phyloP scores from a whole-genome alignment of 2,329 filamentous ascomycete genomes.

The Ascochyta fabae region DNA sequence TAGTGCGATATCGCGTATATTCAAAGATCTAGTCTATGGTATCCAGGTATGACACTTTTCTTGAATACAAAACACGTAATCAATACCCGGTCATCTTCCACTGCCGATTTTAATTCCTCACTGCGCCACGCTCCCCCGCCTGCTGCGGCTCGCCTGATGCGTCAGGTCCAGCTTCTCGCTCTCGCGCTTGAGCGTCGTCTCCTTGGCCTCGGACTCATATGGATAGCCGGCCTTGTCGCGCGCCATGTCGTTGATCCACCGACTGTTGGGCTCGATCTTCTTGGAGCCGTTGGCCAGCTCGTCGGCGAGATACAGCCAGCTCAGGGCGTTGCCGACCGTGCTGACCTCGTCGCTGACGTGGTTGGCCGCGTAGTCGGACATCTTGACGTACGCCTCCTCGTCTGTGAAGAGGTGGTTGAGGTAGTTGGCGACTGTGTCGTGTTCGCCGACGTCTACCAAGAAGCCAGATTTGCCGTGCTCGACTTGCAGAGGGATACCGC shows the following conservation, averaged over 20 bases:
- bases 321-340: constrained; percentile 78
- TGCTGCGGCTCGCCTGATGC: constrained; percentile 6
- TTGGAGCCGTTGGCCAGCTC: constrained; percentile 67
- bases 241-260: constrained; percentile 78
- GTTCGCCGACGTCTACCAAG: constrained; percentile 74
- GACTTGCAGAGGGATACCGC: constrained; percentile 83
- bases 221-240: constrained; percentile 67
- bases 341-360: constrained; percentile 82
- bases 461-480: constrained; percentile 74
- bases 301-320: constrained; percentile 79
- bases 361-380: constrained; percentile 67
- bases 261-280: constrained; percentile 63
- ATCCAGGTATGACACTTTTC: too few relatives aligned
- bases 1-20: neutral
- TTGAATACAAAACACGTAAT: neutral
- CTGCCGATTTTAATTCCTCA: neutral
- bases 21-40: neutral
- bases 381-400: constrained; percentile 67
- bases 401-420: constrained; percentile 72
- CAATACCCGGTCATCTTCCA: neutral
- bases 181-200: constrained; percentile 15
- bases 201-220: constrained; percentile 63
- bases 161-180: constrained; percentile 13
- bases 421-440: constrained; percentile 70
- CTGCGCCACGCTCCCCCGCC: neutral